These are phyloP conservation scores for Neofusicoccum kwambonambiense DNA, from an alignment of 2,329 filamentous ascomycete genomes.

Conservation along the genomic window DNA sequence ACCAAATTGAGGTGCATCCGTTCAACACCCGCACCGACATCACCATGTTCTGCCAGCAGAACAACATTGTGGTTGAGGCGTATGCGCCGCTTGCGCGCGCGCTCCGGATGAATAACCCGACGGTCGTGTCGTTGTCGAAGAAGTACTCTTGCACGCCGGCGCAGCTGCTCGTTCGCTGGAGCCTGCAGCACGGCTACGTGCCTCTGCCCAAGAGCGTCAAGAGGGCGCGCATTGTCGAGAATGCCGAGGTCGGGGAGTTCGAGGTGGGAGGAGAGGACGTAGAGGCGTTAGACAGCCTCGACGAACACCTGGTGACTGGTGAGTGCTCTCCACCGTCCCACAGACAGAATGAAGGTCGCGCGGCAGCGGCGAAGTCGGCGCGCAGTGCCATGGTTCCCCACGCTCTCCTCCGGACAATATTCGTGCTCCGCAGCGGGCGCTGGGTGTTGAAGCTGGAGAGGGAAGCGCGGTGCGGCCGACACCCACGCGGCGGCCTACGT, in stretches of 20 bases:
- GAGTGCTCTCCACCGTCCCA: slow-evolving; percentile 40
- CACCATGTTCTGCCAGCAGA: slow-evolving; percentile 61
- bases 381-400: slow-evolving; percentile 5
- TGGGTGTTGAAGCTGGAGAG: slow-evolving; percentile 11
- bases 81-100: slow-evolving; percentile 76
- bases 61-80: slow-evolving; percentile 71
- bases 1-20: slow-evolving; percentile 73
- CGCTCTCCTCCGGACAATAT: slow-evolving; percentile 9
- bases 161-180: slow-evolving; percentile 77
- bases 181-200: slow-evolving; percentile 70
- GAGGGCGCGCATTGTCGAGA: slow-evolving; percentile 62
- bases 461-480: background rate
- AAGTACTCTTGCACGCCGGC: slow-evolving; percentile 70
- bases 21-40: slow-evolving; percentile 75
- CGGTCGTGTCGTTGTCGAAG: slow-evolving; percentile 59
- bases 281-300: slow-evolving; percentile 60
- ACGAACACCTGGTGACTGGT: slow-evolving; percentile 73
- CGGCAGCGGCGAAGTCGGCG: background rate
- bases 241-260: slow-evolving; percentile 61
- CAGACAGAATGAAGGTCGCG: background rate
- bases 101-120: slow-evolving; percentile 66
- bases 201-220: slow-evolving; percentile 71
- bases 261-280: slow-evolving; percentile 64
- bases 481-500: background rate
- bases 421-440: slow-evolving; percentile 7